Percentiles rank a stretch among this genome's conserved stretches.
phyloP scores from a whole-genome alignment of 495 filamentous ascomycete species.

The Penicillium bovifimosum region DNA sequence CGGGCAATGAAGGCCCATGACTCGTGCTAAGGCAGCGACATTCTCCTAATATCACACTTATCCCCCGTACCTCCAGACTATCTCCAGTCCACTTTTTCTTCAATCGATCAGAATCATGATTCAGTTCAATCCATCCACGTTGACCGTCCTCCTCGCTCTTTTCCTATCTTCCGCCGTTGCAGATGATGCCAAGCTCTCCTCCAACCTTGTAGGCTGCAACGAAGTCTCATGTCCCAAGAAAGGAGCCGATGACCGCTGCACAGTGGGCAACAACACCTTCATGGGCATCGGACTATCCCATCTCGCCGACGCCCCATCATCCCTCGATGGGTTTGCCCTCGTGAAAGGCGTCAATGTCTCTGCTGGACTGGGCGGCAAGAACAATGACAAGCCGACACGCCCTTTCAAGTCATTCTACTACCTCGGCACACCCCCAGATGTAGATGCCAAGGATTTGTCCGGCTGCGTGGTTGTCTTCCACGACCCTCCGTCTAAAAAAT shows the following conservation, averaged over 20 bases:
- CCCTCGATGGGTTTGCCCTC: constrained; percentile 11
- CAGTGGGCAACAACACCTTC: constrained; percentile 8
- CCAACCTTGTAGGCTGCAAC: constrained; percentile 12
- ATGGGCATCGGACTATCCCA: constrained; percentile 11
- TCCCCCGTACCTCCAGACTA: not conserved
- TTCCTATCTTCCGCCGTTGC: not conserved
- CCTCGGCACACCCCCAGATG: not conserved
- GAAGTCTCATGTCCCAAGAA: constrained; percentile 13
- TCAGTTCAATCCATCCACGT: not conserved
- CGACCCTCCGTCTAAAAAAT: not conserved
- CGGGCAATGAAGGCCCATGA: not conserved
- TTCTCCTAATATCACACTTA: not conserved
- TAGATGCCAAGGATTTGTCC: not conserved
- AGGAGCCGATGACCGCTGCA: constrained; percentile 6
- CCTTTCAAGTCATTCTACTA: not conserved
- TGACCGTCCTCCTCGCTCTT: not conserved
- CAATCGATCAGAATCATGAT: not conserved
- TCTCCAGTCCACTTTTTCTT: not conserved
- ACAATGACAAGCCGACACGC: not conserved
- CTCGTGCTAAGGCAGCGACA: not conserved
- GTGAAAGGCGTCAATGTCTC: constrained; percentile 17
- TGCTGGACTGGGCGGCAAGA: not conserved
- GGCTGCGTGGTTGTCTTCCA: not conserved
- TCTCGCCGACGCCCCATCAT: constrained; percentile 1
- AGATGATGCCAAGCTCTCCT: not conserved